Evolutionary conservation across 805 yeast species (phyloP).

Genomic region (Metschnikowia gruessii): DNA sequence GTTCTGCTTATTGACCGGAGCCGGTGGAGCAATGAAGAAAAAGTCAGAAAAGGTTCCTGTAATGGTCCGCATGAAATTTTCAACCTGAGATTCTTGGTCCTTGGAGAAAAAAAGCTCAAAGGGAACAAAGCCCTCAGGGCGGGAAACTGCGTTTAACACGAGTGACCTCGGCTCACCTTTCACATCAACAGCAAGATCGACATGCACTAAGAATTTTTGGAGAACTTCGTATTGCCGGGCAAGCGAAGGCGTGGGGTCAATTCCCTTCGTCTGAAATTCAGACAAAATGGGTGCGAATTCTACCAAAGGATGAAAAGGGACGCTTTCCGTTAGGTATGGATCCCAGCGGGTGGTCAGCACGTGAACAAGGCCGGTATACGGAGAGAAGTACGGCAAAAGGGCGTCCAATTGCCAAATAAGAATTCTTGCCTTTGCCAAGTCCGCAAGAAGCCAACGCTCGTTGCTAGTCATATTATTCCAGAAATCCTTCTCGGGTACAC

Average conservation of each 20-base stretch:
- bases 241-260: neutral
- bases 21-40: constrained; percentile 3
- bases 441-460: constrained; percentile 1
- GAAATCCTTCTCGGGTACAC: neutral
- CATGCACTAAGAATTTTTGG: neutral
- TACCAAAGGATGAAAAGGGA: neutral
- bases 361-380: constrained; percentile 7
- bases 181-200: neutral
- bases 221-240: constrained; percentile 1
- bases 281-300: neutral
- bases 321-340: neutral
- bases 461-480: neutral
- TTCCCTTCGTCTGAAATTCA: neutral
- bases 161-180: neutral
- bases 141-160: neutral
- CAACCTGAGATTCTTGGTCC: neutral
- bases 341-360: constrained; percentile 2
- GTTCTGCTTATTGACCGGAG: neutral
- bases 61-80: neutral
- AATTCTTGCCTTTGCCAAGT: constrained; percentile 10
- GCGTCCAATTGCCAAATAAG: constrained; percentile 5
- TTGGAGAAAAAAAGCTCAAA: constrained; percentile 4
- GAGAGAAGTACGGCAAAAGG: neutral
- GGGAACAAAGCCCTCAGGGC: constrained; percentile 2
- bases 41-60: neutral